Percentiles rank a stretch among this genome's conserved stretches.
Evolutionary conservation across 2,329 filamentous ascomycete genomes (phyloP).

Genomic region (Sporothrix curviconia): DNA sequence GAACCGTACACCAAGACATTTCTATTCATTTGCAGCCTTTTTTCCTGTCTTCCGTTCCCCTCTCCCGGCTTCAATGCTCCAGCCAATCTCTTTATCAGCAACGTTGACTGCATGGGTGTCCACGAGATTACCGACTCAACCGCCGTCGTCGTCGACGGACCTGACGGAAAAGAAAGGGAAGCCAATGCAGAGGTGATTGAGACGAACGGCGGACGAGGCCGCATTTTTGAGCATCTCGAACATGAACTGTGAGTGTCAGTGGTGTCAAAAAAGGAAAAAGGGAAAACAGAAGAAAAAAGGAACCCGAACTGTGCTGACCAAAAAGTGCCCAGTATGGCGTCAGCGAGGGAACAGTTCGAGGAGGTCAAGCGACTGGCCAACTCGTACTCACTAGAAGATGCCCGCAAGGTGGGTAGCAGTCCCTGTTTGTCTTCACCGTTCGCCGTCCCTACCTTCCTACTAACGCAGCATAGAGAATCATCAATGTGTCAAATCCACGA

Average conservation of each 20-base stretch:
- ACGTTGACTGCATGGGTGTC: conserved; percentile 4
- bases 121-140: conserved; percentile 2
- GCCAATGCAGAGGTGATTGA: neutral
- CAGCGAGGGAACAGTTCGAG: conserved; percentile 8
- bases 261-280: neutral
- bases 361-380: conserved; percentile 14
- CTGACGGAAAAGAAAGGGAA: conserved; percentile 21
- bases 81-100: too few relatives aligned
- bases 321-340: conserved; percentile 9
- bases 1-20: neutral
- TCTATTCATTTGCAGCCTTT: neutral
- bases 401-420: too few relatives aligned
- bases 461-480: too few relatives aligned
- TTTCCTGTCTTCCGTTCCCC: neutral
- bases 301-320: neutral
- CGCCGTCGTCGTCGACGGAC: conserved; percentile 1
- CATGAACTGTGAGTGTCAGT: conserved; percentile 5
- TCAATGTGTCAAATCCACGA: conserved; percentile 33
- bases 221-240: conserved; percentile 10
- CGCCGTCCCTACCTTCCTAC: too few relatives aligned
- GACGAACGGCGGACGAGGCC: neutral
- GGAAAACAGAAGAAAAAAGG: neutral
- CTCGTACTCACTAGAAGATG: conserved; percentile 9
- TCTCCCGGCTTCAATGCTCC: too few relatives aligned
- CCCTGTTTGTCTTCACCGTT: too few relatives aligned